phyloP scores from a whole-genome alignment of 306 rosid genomes.

The Rosa lucieae region DNA sequence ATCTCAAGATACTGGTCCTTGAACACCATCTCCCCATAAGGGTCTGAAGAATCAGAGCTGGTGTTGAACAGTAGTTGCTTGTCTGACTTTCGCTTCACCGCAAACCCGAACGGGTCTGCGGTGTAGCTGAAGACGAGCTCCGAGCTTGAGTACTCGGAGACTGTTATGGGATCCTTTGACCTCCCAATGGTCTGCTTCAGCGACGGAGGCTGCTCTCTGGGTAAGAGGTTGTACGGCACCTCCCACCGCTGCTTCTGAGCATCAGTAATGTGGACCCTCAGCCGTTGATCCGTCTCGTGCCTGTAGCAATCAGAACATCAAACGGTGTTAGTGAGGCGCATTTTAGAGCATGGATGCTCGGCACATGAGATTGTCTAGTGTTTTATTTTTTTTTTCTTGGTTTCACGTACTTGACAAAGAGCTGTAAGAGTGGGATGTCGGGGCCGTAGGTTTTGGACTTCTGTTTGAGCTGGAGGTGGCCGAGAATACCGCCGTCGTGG shows the following conservation, averaged over 20 bases:
- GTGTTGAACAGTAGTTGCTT: constrained; percentile 76
- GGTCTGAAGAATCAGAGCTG: constrained; percentile 47
- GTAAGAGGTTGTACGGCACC: constrained; percentile 79
- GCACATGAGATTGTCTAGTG: neutral
- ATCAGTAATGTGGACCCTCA: constrained; percentile 85
- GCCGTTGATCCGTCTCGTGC: constrained; percentile 76
- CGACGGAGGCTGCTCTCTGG: constrained; percentile 69
- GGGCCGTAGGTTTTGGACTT: constrained; percentile 67
- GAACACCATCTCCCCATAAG: constrained; percentile 61
- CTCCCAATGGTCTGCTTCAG: constrained; percentile 42
- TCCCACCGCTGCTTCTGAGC: constrained; percentile 86
- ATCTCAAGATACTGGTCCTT: constrained; percentile 95
- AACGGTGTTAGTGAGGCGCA: neutral
- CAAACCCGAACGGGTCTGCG: constrained; percentile 76
- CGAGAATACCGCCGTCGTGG: constrained; percentile 67
- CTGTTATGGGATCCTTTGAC: constrained; percentile 41
- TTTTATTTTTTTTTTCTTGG: no score
- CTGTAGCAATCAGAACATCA: constrained; percentile 27
- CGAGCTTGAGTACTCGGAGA: constrained; percentile 61
- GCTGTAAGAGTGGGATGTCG: constrained; percentile 69
- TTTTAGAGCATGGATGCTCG: neutral
- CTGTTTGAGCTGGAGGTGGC: constrained; percentile 56
- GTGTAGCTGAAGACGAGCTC: constrained; percentile 66
- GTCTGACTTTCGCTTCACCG: constrained; percentile 69
- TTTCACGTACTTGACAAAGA: constrained; percentile 67